Conservation (phyloP, 2,329 filamentous ascomycete species). For the Diaporthe velutina region DNA sequence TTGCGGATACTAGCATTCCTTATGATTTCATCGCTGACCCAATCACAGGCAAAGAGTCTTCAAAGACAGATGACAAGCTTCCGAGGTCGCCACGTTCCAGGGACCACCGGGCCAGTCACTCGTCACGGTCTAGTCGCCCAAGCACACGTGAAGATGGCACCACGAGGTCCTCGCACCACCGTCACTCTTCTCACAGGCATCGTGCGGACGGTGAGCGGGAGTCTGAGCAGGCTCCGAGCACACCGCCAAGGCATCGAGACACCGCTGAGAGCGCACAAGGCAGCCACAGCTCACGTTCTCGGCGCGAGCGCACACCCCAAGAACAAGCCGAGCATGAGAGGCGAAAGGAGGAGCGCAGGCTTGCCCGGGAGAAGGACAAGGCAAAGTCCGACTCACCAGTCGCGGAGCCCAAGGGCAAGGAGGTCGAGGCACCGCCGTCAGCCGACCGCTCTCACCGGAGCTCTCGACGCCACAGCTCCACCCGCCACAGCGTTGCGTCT, state of each 20-base stretch:
- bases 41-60: slow-evolving; percentile 64
- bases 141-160: slow-evolving; percentile 47
- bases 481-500: slow-evolving; percentile 47
- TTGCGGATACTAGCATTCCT: slow-evolving; percentile 45
- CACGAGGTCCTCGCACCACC: slow-evolving; percentile 47
- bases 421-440: slow-evolving; percentile 44
- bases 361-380: slow-evolving; percentile 49
- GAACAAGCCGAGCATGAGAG: slow-evolving; percentile 65
- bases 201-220: slow-evolving; percentile 53
- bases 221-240: slow-evolving; percentile 51
- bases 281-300: slow-evolving; percentile 46
- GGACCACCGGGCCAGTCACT: slow-evolving; percentile 51
- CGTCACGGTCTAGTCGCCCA: slow-evolving; percentile 41
- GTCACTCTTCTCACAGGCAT: slow-evolving; percentile 50
- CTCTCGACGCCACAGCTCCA: slow-evolving; percentile 58
- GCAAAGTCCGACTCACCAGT: slow-evolving; percentile 40
- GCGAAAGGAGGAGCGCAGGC: slow-evolving; percentile 61
- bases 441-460: slow-evolving; percentile 50
- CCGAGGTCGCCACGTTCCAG: slow-evolving; percentile 43
- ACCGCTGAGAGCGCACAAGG: slow-evolving; percentile 53
- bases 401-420: slow-evolving; percentile 51
- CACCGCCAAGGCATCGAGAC: slow-evolving; percentile 60
- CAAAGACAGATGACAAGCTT: slow-evolving; percentile 52
- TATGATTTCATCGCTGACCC: slow-evolving; percentile 67
- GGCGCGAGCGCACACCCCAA: slow-evolving; percentile 58